Evolutionary conservation across 73 alveolate species (phyloP).

Genomic region (Symbiodinium pilosum): DNA sequence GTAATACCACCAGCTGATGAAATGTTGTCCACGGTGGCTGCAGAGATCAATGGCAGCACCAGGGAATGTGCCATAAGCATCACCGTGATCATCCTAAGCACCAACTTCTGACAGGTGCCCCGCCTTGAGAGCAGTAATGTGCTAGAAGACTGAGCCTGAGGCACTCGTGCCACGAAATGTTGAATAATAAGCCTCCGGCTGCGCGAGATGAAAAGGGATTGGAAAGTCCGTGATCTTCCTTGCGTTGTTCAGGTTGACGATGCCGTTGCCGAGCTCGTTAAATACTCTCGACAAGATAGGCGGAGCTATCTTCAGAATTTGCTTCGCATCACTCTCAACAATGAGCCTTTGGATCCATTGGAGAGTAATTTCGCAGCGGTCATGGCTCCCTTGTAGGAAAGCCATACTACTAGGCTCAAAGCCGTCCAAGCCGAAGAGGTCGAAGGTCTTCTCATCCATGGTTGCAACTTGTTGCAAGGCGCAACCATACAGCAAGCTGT

Average conservation of each 20-base stretch:
- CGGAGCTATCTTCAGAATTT: slow-evolving; percentile 15
- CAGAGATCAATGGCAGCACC: background rate
- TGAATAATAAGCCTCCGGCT: background rate
- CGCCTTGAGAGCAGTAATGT: background rate
- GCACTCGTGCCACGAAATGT: background rate
- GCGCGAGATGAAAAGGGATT: background rate
- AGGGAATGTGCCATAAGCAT: background rate
- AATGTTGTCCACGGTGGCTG: background rate
- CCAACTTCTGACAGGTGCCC: background rate
- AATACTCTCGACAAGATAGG: slow-evolving; percentile 32
- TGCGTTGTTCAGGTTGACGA: slow-evolving; percentile 33
- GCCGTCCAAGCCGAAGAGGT: background rate
- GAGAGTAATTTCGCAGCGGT: slow-evolving; percentile 16
- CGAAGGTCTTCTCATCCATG: slow-evolving; percentile 14
- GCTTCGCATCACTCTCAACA: slow-evolving; percentile 15
- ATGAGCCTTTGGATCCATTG: slow-evolving; percentile 23
- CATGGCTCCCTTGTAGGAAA: background rate
- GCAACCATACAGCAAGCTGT: background rate
- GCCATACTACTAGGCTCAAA: background rate
- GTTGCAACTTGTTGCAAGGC: slow-evolving; percentile 20
- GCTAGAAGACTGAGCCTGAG: too few species aligned
- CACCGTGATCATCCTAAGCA: background rate
- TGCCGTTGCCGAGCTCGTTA: slow-evolving; percentile 9
- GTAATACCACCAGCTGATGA: background rate
- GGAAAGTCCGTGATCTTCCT: slow-evolving; percentile 29